Conservation (phyloP, 2,329 filamentous ascomycete genomes). For the Hypoxylon sp. region DNA sequence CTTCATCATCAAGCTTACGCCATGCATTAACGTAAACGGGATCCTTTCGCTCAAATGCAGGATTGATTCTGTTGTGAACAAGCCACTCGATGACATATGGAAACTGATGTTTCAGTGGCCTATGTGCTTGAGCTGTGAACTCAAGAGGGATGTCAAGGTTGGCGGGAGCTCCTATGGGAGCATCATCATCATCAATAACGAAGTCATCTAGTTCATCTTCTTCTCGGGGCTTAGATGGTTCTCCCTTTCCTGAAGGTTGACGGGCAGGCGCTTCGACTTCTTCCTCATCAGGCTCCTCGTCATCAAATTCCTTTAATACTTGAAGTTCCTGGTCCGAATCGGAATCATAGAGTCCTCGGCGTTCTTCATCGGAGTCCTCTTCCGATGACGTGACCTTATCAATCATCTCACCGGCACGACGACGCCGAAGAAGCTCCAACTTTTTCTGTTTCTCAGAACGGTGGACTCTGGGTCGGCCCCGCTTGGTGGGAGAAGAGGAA, state of each 20-base stretch:
- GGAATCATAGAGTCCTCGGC: slow-evolving; percentile 56
- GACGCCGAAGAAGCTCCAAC: slow-evolving; percentile 58
- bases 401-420: slow-evolving; percentile 58
- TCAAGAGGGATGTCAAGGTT: slow-evolving; percentile 73
- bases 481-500: slow-evolving; percentile 45
- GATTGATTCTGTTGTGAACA: slow-evolving; percentile 83
- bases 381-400: slow-evolving; percentile 57
- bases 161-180: slow-evolving; percentile 69
- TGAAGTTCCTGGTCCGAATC: slow-evolving; percentile 52
- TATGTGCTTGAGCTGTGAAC: slow-evolving; percentile 76
- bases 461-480: slow-evolving; percentile 47
- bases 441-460: slow-evolving; percentile 59
- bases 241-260: slow-evolving; percentile 13
- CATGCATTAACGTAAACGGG: slow-evolving; percentile 78
- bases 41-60: slow-evolving; percentile 73
- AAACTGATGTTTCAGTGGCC: slow-evolving; percentile 80
- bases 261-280: slow-evolving; percentile 42
- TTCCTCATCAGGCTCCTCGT: slow-evolving; percentile 48
- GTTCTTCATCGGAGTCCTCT: slow-evolving; percentile 66
- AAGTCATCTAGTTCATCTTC: slow-evolving; percentile 68
- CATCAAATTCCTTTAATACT: slow-evolving; percentile 55
- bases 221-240: slow-evolving; percentile 36
- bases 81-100: slow-evolving; percentile 83
- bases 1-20: slow-evolving; percentile 79
- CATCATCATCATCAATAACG: slow-evolving; percentile 74